These are phyloP conservation scores for Calonectria pseudoturangicola DNA, from an alignment of 2,329 filamentous ascomycete species.

Conservation along the genomic window DNA sequence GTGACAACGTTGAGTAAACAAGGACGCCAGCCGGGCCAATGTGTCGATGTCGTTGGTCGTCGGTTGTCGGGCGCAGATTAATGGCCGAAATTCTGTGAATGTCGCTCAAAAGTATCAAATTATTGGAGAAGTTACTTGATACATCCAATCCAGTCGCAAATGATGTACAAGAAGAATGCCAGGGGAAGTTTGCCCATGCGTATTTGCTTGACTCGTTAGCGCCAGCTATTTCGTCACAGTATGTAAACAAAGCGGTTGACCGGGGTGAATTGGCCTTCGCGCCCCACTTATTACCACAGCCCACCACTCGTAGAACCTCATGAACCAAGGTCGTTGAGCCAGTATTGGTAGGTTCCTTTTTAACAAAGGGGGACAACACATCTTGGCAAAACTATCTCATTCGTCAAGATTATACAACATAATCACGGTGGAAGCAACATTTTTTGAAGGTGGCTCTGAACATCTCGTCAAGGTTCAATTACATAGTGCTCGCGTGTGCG, in stretches of 20 bases:
- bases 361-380: not conserved
- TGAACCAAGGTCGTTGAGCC: not conserved
- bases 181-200: not conserved
- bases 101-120: not conserved
- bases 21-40: not conserved
- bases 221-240: conserved; percentile 9
- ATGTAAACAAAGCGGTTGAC: conserved; percentile 41
- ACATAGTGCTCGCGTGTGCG: conserved; percentile 58
- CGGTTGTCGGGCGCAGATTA: not conserved
- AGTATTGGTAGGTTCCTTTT: no score
- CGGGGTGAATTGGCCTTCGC: conserved; percentile 15
- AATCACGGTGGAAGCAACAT: conserved; percentile 29
- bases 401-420: not conserved
- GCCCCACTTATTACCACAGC: not conserved
- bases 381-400: not conserved
- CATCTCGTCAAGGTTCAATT: conserved; percentile 60
- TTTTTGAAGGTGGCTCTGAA: conserved; percentile 45
- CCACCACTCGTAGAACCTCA: not conserved
- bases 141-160: not conserved
- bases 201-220: conserved; percentile 19
- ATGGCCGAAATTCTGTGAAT: not conserved
- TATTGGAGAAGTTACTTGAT: not conserved
- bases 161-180: not conserved
- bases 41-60: not conserved
- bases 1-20: conserved; percentile 4